Evolutionary conservation across 495 filamentous ascomycete species (phyloP).

Genomic region (Aspergillus bridgeri): DNA sequence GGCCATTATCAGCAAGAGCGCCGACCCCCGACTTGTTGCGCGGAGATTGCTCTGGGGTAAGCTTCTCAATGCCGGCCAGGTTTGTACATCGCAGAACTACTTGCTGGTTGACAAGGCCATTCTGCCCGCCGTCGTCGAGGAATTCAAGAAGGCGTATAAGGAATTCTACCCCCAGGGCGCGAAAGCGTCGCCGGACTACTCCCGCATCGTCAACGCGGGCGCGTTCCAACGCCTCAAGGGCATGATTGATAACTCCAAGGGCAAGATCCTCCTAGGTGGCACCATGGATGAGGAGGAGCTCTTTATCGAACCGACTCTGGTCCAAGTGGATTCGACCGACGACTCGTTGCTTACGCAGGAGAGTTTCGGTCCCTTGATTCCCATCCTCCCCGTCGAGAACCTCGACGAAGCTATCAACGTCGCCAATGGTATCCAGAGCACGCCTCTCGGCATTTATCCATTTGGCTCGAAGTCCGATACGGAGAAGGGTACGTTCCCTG

Average conservation of each 20-base stretch:
- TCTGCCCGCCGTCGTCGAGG: slow-evolving; percentile 66
- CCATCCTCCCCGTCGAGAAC: slow-evolving; percentile 68
- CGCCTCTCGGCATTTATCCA: slow-evolving; percentile 76
- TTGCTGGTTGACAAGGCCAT: slow-evolving; percentile 74
- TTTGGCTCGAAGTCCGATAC: slow-evolving; percentile 79
- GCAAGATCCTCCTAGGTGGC: slow-evolving; percentile 83
- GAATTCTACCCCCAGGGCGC: slow-evolving; percentile 86
- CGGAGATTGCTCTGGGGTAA: slow-evolving; percentile 86
- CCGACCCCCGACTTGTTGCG: slow-evolving; percentile 77
- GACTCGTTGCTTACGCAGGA: slow-evolving; percentile 79
- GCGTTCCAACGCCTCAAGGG: slow-evolving; percentile 82
- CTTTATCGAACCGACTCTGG: slow-evolving; percentile 83
- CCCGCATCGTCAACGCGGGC: slow-evolving; percentile 70
- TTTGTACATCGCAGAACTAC: slow-evolving; percentile 89
- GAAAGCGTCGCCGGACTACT: slow-evolving; percentile 68
- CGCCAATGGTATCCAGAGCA: slow-evolving; percentile 71
- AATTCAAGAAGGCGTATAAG: slow-evolving; percentile 65
- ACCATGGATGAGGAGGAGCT: slow-evolving; percentile 71
- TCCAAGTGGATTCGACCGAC: slow-evolving; percentile 67
- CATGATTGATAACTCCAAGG: slow-evolving; percentile 77
- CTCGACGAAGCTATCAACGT: slow-evolving; percentile 78
- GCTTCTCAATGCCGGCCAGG: slow-evolving; percentile 76
- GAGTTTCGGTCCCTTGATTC: slow-evolving; percentile 85
- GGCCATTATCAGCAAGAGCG: slow-evolving; percentile 78
- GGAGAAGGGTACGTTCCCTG: slow-evolving; percentile 50